These are phyloP conservation scores for Citrus sinensis DNA, from an alignment of 345 rosid species.

Conservation along the genomic window DNA sequence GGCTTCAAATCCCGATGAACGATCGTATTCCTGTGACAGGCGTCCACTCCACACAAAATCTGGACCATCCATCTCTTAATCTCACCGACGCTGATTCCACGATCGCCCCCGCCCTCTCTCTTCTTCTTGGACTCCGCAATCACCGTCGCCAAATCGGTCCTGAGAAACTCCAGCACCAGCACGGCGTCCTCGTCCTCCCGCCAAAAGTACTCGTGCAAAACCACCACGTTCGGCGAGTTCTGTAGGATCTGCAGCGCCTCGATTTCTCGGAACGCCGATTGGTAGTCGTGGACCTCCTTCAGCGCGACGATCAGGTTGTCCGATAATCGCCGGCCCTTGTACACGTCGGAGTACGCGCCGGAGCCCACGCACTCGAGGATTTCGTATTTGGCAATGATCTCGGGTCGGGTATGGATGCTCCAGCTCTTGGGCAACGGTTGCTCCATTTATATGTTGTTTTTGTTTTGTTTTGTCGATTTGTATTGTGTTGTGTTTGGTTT, in stretches of 20 bases:
- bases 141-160: slow-evolving; percentile 68
- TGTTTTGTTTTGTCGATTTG: background rate
- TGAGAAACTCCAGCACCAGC: slow-evolving; percentile 77
- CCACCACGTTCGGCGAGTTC: slow-evolving; percentile 69
- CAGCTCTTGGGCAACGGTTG: slow-evolving; percentile 69
- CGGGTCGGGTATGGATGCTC: slow-evolving; percentile 93
- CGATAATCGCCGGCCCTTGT: slow-evolving; percentile 72
- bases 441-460: slow-evolving; percentile 28
- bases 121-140: slow-evolving; percentile 50
- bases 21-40: slow-evolving; percentile 73
- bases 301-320: slow-evolving; percentile 74
- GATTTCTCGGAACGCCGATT: slow-evolving; percentile 90
- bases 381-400: slow-evolving; percentile 78
- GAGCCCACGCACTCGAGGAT: slow-evolving; percentile 85
- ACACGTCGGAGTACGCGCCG: slow-evolving; percentile 93
- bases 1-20: slow-evolving; percentile 97
- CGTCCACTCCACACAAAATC: slow-evolving; percentile 71
- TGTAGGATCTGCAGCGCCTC: slow-evolving; percentile 74
- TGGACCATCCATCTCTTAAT: slow-evolving; percentile 93
- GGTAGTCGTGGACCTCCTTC: slow-evolving; percentile 95
- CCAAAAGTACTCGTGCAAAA: slow-evolving; percentile 87
- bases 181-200: slow-evolving; percentile 97
- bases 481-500: background rate
- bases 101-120: background rate
- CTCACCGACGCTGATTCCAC: slow-evolving; percentile 51